Evolutionary conservation across 306 rosid species (phyloP).

Genomic region (Urtica urens): DNA sequence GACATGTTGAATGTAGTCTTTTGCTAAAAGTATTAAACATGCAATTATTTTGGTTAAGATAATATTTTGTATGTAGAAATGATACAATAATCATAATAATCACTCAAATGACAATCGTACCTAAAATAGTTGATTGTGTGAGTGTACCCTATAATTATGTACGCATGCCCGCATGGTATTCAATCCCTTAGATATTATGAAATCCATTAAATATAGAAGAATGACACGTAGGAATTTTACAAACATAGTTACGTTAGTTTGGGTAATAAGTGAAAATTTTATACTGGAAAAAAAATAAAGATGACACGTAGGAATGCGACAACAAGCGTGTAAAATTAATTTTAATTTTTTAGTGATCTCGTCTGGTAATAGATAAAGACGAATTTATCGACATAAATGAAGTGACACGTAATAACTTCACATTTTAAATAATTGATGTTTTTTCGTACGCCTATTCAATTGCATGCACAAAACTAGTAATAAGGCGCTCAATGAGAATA

Average conservation of each 20-base stretch:
- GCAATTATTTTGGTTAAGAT: too few species aligned
- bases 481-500: not conserved
- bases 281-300: not conserved
- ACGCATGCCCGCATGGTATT: not conserved
- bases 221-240: conserved; percentile 17
- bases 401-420: conserved; percentile 32
- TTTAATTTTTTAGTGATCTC: not conserved
- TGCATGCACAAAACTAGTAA: not conserved
- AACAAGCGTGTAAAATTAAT: not conserved
- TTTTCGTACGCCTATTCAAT: too few species aligned
- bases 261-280: not conserved
- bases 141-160: too few species aligned
- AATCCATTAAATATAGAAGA: not conserved
- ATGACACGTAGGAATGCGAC: conserved; percentile 13
- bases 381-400: conserved; percentile 7
- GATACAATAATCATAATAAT: too few species aligned
- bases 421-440: too few species aligned
- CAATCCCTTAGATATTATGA: not conserved
- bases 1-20: too few species aligned
- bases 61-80: too few species aligned
- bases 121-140: too few species aligned
- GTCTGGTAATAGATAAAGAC: conserved; percentile 16
- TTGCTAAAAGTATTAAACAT: too few species aligned
- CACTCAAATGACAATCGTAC: too few species aligned
- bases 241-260: not conserved